phyloP scores from a whole-genome alignment of 805 yeast genomes.

The Metschnikowia orientalis region DNA sequence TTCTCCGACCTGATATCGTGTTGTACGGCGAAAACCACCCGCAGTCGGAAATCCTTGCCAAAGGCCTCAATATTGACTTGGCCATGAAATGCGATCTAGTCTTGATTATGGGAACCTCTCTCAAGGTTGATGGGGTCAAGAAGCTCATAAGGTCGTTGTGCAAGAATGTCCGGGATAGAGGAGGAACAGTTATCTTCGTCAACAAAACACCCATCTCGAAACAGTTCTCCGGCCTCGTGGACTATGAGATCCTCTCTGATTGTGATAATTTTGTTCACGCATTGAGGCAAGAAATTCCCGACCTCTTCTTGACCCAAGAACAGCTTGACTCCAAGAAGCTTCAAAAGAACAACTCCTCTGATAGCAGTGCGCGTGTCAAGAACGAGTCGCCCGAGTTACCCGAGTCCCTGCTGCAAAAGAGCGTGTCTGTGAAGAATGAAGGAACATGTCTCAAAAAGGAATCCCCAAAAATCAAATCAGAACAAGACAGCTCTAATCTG shows the following conservation, averaged over 20 bases:
- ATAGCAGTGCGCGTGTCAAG: conserved; percentile 9
- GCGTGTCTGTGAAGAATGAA: conserved; percentile 6
- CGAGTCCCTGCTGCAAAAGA: conserved; percentile 2
- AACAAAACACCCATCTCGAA: conserved; percentile 64
- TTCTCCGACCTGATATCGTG: conserved; percentile 83
- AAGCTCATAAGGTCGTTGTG: conserved; percentile 68
- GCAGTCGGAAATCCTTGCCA: conserved; percentile 70
- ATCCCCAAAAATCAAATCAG: not conserved
- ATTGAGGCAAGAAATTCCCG: conserved; percentile 52
- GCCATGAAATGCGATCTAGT: conserved; percentile 68
- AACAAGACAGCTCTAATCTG: not conserved
- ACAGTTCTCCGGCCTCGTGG: conserved; percentile 68
- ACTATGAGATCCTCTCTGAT: conserved; percentile 73
- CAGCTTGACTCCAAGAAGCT: conserved; percentile 42
- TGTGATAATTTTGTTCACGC: conserved; percentile 76
- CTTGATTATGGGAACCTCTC: conserved; percentile 88
- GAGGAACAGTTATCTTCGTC: conserved; percentile 73
- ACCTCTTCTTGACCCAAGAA: conserved; percentile 56
- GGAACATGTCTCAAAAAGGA: conserved; percentile 6
- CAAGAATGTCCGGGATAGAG: conserved; percentile 65
- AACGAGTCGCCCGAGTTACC: conserved; percentile 9
- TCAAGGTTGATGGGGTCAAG: conserved; percentile 87
- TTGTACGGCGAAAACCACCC: conserved; percentile 95
- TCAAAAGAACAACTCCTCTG: conserved; percentile 14
- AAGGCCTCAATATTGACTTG: conserved; percentile 63